Conservation (phyloP, 1,284 basidiomycete genomes). For the Coniferiporia weirii region DNA sequence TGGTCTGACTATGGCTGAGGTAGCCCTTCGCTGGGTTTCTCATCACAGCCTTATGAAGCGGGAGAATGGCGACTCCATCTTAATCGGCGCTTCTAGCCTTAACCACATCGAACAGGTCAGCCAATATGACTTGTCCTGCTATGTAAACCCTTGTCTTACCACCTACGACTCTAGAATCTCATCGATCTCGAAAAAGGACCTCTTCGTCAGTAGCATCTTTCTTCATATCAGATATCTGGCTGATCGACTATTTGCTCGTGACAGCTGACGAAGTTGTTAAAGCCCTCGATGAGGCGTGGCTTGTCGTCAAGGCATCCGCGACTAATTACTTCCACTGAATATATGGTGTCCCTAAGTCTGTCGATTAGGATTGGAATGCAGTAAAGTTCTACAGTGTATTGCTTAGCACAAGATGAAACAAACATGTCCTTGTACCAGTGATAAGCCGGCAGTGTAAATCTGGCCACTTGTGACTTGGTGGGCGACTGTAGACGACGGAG, state of each 20-base stretch:
- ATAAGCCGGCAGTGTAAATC: too few species aligned
- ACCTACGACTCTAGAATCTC: conserved; percentile 6
- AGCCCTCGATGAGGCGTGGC: conserved; percentile 16
- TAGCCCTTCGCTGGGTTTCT: conserved; percentile 27
- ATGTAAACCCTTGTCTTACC: not conserved
- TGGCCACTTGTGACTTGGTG: too few species aligned
- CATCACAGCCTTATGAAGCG: conserved; percentile 27
- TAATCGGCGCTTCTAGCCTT: conserved; percentile 28
- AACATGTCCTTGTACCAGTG: too few species aligned
- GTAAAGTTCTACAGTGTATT: too few species aligned
- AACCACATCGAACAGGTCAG: conserved; percentile 22
- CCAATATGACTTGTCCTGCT: not conserved
- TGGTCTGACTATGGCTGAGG: conserved; percentile 25
- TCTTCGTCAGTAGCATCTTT: conserved; percentile 9
- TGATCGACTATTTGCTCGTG: not conserved
- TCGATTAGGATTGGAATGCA: too few species aligned
- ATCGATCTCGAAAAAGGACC: conserved; percentile 18
- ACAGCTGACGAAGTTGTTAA: conserved; percentile 13
- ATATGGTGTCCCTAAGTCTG: not conserved
- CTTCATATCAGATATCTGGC: not conserved
- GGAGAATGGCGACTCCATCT: conserved; percentile 26
- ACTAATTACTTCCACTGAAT: conserved; percentile 9
- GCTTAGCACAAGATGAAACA: too few species aligned
- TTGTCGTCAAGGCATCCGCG: conserved; percentile 11
- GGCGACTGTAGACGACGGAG: too few species aligned